A percentile compares a stretch with the other conserved stretches of the same genome.
Evolutionary conservation across 768 basidiomycete genomes (phyloP).

Genomic region (Leccinum variicolor): DNA sequence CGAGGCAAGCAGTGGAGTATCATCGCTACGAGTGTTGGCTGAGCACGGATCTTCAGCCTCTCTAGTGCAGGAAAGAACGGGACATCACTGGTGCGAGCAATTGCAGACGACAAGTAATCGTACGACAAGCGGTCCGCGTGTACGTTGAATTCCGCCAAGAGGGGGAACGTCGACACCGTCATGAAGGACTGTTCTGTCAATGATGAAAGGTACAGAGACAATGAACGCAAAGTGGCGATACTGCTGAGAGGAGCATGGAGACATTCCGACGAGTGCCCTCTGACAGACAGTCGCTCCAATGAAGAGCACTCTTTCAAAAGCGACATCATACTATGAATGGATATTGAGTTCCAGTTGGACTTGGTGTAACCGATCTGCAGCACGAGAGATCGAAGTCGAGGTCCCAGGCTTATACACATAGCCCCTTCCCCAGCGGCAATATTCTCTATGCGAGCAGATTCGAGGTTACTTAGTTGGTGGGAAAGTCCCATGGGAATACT

Average conservation of each 20-base stretch:
- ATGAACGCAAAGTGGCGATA: conserved; percentile 32
- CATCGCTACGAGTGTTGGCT: conserved; percentile 31
- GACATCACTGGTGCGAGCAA: not conserved
- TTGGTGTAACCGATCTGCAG: conserved; percentile 29
- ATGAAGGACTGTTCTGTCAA: conserved; percentile 36
- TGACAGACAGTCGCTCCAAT: conserved; percentile 37
- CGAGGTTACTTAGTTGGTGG: conserved; percentile 11
- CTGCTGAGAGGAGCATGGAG: conserved; percentile 31
- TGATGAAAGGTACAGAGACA: conserved; percentile 41
- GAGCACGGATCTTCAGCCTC: conserved; percentile 40
- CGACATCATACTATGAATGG: conserved; percentile 18
- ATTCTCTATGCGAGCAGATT: conserved; percentile 19
- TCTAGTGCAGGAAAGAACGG: conserved; percentile 35
- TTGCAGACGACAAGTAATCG: conserved; percentile 15
- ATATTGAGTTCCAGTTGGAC: conserved; percentile 25
- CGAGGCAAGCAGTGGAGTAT: conserved; percentile 34
- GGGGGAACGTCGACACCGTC: conserved; percentile 36
- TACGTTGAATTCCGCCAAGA: conserved; percentile 40
- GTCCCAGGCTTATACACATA: conserved; percentile 31
- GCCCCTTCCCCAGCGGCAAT: conserved; percentile 11
- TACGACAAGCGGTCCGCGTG: conserved; percentile 39
- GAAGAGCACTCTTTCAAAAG: conserved; percentile 23
- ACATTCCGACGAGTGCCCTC: conserved; percentile 33
- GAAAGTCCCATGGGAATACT: conserved; percentile 2
- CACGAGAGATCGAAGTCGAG: conserved; percentile 33